Base-by-base conservation (phyloP, 2,329 filamentous ascomycete species). In the Epichloe uncinata region DNA sequence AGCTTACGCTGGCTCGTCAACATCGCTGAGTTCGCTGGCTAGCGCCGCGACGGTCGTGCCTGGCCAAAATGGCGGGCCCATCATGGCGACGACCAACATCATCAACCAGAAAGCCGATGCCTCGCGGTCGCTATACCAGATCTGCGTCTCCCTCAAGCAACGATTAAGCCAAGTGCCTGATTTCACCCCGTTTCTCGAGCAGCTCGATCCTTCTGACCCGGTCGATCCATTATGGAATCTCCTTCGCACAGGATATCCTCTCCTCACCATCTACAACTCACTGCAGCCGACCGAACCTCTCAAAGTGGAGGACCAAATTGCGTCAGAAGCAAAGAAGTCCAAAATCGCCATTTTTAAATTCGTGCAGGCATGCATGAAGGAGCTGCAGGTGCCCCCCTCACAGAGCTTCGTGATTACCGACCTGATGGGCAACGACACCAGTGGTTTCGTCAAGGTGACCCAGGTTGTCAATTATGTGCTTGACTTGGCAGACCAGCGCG, bases 101-200 rank as follows among this genome's bases (percentile, higher is more conserved):
- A 95, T 98, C 74, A 98, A 98, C 70, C 87, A 91, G 68, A 86
- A 87, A 65, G 93, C 90, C 64, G 90, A 95, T 65, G 90, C 93
- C 56, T 87, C 87, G 50, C 79, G 84, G 52, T 96, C 90, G 11
- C 79, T 98, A 22, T 98, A 95, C 68, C 91, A 97, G 68, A 95
- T 95, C 66, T 97, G 93, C 66, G 78, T 95, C 57, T 82, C 84
- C 49, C 74, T 97, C 53, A 87, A 87, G 64, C 82, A 84, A 69
- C 82, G 93, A 55, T 73, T 98, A 53, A 77, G 82, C 50, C 84
- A 85, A 56, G 89, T 97, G 8, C 89, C 89, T 4, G 85, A 80
- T 52, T 96, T 97, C 63, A 82, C 88, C 54, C 73, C 74, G 16
- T 84, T 85, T 63, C 70, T 95, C 59, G 73, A 78, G 48, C 78